Base-by-base conservation (phyloP, 371 early-diverging fungal genomes). In the Blakeslea trispora region DNA sequence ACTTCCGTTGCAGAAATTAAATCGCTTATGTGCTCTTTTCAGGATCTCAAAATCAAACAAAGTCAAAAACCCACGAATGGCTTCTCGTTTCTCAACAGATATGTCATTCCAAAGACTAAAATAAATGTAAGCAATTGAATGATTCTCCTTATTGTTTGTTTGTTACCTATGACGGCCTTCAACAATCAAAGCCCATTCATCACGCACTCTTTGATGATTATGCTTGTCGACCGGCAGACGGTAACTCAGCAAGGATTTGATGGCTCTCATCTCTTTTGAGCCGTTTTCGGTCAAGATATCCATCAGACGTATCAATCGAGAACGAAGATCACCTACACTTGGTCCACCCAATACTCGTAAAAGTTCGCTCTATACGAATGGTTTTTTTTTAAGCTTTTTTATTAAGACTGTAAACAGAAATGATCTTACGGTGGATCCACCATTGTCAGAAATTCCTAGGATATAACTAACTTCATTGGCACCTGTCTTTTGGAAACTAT, bases 391-490 rank as follows among this genome's bases (percentile, higher is more conserved):
- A 17, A 37, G 17, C 6, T 32, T 21, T 39, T 47, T 53, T 34
- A 32, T 53, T 48, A 50, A 17, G 21, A n/a, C n/a, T n/a, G n/a
- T n/a, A n/a, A n/a, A n/a, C 14, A 52, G 37, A 35, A 15, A 42
- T 45, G 23, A 41, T 46, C 61, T 65, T 79, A 79, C 80, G 35
- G 84, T 81, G 18, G 81, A 83, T 45, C 81, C 85, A 48, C 88
- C 91, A 65, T 90, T 87, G 59, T 90, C 91, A 35, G 83, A 82
- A 40, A 90, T 82, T 31, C 87, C 86, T 54, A 90, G 71, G n/a
- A 87, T 73, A 53, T 89, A 88, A 55, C 82, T 81, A 28, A 86
- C 81, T 54, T 87, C 74, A 42, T 83, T 75, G n/a, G 77, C 79
- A 50, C 78, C 59, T 41, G 61, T 57, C 64, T 82, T 53, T 45